phyloP scores from a whole-genome alignment of 169 alveolate genomes.

The Plasmodium sp. region DNA sequence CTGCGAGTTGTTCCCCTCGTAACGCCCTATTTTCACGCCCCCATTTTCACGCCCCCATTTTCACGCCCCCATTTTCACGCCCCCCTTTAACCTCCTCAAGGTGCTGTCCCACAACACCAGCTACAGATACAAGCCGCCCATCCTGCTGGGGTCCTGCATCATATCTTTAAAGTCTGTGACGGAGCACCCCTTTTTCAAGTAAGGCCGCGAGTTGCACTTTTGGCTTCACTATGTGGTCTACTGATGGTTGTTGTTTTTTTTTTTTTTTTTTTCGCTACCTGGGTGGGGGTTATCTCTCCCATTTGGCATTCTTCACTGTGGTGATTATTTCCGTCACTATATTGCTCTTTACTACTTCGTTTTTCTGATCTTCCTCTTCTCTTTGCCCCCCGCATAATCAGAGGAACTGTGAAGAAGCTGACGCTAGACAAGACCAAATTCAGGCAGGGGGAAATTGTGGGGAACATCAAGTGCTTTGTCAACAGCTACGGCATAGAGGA shows the following conservation, averaged over 20 bases:
- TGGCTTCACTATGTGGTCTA: not conserved
- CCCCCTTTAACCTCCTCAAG: slow-evolving; percentile 2
- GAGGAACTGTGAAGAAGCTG: slow-evolving; percentile 78
- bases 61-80: not conserved
- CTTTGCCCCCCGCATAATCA: not conserved
- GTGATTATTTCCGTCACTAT: not conserved
- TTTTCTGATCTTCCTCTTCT: not conserved
- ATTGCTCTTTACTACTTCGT: no score
- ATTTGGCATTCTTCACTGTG: not conserved
- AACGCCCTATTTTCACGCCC: not conserved
- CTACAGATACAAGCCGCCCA: slow-evolving; percentile 68
- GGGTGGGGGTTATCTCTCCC: not conserved
- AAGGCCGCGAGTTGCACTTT: not conserved
- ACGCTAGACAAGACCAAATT: slow-evolving; percentile 81
- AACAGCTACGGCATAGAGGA: slow-evolving; percentile 80
- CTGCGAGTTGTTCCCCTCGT: not conserved
- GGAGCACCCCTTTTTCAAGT: slow-evolving; percentile 72
- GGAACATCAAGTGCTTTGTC: slow-evolving; percentile 81
- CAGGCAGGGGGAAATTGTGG: slow-evolving; percentile 84
- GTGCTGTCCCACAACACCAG: slow-evolving; percentile 51
- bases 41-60: not conserved
- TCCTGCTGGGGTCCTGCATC: slow-evolving; percentile 71
- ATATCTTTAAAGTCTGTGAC: slow-evolving; percentile 67
- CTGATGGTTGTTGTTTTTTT: not conserved
- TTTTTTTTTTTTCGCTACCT: not conserved